A percentile compares a stretch with the other conserved stretches of the same genome.
Evolutionary conservation across 352 stramenopile species (phyloP).

Genomic region (Globisporangium polare): DNA sequence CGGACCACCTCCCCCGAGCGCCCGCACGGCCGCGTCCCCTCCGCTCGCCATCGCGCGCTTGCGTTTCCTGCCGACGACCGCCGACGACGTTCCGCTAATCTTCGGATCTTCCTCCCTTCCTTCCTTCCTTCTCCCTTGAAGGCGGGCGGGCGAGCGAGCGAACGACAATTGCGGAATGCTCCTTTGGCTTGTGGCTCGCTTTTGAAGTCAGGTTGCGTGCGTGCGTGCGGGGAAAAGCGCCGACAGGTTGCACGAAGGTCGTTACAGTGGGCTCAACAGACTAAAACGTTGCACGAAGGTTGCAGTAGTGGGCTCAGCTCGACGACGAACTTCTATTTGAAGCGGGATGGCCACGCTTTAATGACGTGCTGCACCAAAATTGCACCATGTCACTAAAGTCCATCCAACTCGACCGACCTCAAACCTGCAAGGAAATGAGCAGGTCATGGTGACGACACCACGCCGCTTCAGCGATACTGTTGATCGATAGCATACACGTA

Average conservation of each 20-base stretch:
- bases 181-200: background rate
- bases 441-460: background rate
- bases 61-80: conserved; percentile 14
- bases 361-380: background rate
- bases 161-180: conserved; percentile 12
- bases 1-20: conserved; percentile 1
- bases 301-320: conserved; percentile 1
- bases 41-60: conserved; percentile 14
- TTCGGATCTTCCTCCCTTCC: conserved; percentile 13
- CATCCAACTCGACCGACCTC: background rate
- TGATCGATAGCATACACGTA: background rate
- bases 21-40: conserved; percentile 6
- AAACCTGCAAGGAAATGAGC: background rate
- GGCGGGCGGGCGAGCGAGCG: conserved; percentile 3
- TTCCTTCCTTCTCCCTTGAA: conserved; percentile 5
- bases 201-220: background rate
- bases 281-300: background rate
- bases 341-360: background rate
- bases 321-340: conserved; percentile 3
- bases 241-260: background rate
- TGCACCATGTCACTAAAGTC: background rate
- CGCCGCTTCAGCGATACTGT: too few relatives aligned
- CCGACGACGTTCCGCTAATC: conserved; percentile 18
- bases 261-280: background rate
- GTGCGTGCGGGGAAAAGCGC: background rate